Conservation (phyloP, 306 rosid species). For the Mimosa pudica region DNA sequence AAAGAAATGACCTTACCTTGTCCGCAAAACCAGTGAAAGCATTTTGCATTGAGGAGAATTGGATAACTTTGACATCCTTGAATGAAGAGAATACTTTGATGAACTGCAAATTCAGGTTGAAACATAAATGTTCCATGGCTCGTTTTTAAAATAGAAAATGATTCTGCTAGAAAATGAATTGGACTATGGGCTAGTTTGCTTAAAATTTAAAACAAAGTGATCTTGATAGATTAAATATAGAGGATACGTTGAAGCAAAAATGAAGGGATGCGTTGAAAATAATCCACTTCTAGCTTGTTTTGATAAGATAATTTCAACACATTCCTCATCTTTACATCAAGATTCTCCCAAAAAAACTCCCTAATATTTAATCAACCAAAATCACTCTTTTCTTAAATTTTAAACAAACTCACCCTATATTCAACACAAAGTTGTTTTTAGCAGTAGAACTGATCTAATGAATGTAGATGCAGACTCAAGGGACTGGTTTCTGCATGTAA, state of each 20-base stretch:
- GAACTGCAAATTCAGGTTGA: conserved; percentile 54
- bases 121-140: conserved; percentile 1
- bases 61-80: conserved; percentile 88
- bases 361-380: too few relatives aligned
- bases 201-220: background rate
- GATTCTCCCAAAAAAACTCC: too few relatives aligned
- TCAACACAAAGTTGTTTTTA: too few relatives aligned
- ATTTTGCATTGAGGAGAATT: conserved; percentile 83
- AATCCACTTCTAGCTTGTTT: background rate
- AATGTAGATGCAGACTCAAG: too few relatives aligned
- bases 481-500: too few relatives aligned
- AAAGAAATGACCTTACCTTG: conserved; percentile 54
- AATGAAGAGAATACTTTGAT: conserved; percentile 68
- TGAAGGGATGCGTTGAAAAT: background rate
- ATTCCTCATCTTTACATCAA: too few relatives aligned
- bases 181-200: background rate
- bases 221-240: background rate
- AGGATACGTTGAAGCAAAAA: background rate
- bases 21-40: conserved; percentile 71
- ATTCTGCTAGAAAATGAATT: too few relatives aligned
- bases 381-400: too few relatives aligned
- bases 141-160: too few relatives aligned
- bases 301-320: background rate
- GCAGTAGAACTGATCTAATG: too few relatives aligned
- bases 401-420: too few relatives aligned